A percentile compares a stretch with the other conserved stretches of the same genome.
phyloP scores from a whole-genome alignment of 1,284 basidiomycete species.

The Ganoderma meredithae region DNA sequence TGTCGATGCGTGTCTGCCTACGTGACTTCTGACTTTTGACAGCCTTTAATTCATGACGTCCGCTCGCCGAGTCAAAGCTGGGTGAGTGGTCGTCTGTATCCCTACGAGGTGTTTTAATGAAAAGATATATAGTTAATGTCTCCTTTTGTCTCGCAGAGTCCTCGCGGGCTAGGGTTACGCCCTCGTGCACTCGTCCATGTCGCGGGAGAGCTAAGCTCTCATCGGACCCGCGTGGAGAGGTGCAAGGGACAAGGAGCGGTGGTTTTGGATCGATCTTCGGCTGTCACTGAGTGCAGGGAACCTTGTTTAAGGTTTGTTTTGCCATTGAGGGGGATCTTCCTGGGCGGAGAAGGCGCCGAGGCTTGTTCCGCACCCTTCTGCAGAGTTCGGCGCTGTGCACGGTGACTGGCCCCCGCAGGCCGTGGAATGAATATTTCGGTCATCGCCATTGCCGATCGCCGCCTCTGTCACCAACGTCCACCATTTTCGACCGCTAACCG shows the following conservation, averaged over 20 bases:
- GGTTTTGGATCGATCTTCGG: conserved; percentile 3
- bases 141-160: not conserved
- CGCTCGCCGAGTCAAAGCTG: not conserved
- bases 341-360: not conserved
- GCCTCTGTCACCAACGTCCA: not conserved
- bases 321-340: conserved; percentile 3
- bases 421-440: conserved; percentile 1
- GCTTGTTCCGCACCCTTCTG: conserved; percentile 5
- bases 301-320: conserved; percentile 2
- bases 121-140: not conserved
- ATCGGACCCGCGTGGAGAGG: not conserved
- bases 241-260: not conserved
- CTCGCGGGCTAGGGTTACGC: not conserved
- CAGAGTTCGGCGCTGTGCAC: conserved; percentile 9
- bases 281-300: conserved; percentile 5
- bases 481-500: conserved; percentile 3
- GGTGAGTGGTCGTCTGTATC: not conserved
- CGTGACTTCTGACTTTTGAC: conserved; percentile 3
- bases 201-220: not conserved
- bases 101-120: not conserved
- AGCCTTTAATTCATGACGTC: not conserved
- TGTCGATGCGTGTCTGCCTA: not conserved
- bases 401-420: not conserved
- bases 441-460: conserved; percentile 1
- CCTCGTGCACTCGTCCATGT: not conserved